These are phyloP conservation scores for Phalaenopsis hybrid DNA, from an alignment of 116 monocot genomes.

Conservation along the genomic window DNA sequence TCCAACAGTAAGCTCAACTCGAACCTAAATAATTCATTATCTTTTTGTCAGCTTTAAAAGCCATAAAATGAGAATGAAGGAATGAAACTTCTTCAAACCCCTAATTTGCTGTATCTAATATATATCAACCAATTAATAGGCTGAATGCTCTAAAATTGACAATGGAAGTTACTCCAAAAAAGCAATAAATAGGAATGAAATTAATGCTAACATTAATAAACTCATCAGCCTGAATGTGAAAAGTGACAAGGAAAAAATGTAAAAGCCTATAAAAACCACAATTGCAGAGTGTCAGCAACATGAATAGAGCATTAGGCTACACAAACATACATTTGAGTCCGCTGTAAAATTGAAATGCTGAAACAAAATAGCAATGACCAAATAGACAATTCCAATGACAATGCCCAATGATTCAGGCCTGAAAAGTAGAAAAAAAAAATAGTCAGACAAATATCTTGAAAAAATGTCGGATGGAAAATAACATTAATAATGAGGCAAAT, in stretches of 20 bases:
- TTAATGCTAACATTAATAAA: neutral
- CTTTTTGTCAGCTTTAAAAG: neutral
- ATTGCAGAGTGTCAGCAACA: neutral
- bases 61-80: neutral
- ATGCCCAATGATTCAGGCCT: slow-evolving; percentile 93
- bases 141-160: neutral
- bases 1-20: neutral
- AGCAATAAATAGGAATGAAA: neutral
- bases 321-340: slow-evolving; percentile 73
- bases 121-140: neutral
- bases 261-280: neutral
- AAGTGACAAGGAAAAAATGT: neutral
- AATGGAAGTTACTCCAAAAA: neutral
- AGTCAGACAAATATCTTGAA: neutral
- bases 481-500: neutral
- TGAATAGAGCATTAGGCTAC: neutral
- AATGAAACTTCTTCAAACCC: neutral
- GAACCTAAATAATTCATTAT: slow-evolving; percentile 1
- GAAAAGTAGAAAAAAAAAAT: slow-evolving; percentile 17
- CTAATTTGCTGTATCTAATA: neutral
- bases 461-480: neutral
- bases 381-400: slow-evolving; percentile 78
- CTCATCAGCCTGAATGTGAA: neutral
- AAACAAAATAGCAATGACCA: slow-evolving; percentile 79
- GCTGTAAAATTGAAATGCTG: slow-evolving; percentile 81